These are phyloP conservation scores for Alternaria atra DNA, from an alignment of 2,329 filamentous ascomycete species.

Conservation along the genomic window DNA sequence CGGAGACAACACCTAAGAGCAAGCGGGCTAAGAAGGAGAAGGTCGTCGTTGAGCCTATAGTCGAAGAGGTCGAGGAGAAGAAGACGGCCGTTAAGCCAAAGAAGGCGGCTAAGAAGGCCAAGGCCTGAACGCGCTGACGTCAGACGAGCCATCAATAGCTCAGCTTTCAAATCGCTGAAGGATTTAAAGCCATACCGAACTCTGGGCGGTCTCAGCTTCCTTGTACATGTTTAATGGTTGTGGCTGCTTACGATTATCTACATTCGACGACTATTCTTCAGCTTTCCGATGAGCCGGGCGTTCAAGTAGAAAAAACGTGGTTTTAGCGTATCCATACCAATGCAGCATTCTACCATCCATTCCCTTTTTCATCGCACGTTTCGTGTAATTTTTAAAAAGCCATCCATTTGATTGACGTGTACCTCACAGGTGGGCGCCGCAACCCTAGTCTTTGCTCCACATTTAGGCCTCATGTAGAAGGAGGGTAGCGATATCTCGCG, in stretches of 20 bases:
- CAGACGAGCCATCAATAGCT: neutral
- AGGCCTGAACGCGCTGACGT: conserved; percentile 23
- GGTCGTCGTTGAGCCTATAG: conserved; percentile 18
- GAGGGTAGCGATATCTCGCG: neutral
- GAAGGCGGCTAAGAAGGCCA: conserved; percentile 40
- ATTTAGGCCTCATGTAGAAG: neutral
- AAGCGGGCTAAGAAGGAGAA: conserved; percentile 38
- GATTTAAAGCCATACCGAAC: neutral
- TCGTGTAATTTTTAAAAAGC: neutral
- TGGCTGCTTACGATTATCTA: conserved; percentile 1
- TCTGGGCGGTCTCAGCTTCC: neutral
- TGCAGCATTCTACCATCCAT: neutral
- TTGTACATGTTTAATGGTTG: conserved; percentile 6
- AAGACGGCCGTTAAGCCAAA: conserved; percentile 28
- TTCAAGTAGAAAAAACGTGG: conserved; percentile 1
- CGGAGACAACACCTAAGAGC: conserved; percentile 21
- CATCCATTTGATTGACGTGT: neutral
- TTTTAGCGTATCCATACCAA: conserved; percentile 1
- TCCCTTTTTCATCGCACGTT: neutral
- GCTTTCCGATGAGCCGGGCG: conserved; percentile 4
- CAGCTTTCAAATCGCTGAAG: neutral
- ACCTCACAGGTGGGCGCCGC: neutral
- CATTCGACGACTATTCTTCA: conserved; percentile 2
- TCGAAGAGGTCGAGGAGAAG: conserved; percentile 29
- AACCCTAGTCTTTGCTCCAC: neutral